Conservation (phyloP, 495 filamentous ascomycete species). For the Cercophora newfieldiana region DNA sequence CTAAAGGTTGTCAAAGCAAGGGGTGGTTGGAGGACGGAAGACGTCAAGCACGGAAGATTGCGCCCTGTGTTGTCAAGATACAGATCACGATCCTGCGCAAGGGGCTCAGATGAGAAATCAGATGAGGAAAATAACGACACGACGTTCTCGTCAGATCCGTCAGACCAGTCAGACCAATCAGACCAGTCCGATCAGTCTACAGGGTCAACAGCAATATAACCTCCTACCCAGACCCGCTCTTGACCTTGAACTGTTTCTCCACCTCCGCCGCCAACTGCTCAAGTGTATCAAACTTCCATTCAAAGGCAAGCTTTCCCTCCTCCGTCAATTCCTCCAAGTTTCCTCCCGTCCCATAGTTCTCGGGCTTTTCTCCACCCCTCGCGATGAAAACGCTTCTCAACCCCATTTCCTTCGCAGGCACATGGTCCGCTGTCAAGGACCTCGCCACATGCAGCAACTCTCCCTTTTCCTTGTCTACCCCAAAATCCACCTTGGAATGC, state of each 20-base stretch:
- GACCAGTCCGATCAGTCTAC: too few species aligned
- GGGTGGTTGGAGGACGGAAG: conserved; percentile 34
- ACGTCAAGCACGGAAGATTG: neutral
- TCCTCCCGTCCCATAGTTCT: conserved; percentile 47
- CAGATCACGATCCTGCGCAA: neutral
- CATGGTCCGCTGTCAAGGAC: conserved; percentile 71
- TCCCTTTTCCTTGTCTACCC: conserved; percentile 47
- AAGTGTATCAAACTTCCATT: conserved; percentile 59
- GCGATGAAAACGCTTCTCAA: conserved; percentile 71
- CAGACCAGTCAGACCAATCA: neutral
- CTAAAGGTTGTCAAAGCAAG: conserved; percentile 41
- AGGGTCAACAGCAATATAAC: too few species aligned
- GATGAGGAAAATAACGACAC: neutral
- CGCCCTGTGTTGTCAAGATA: neutral
- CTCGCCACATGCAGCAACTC: conserved; percentile 69
- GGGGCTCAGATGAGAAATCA: neutral
- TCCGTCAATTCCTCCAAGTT: conserved; percentile 39
- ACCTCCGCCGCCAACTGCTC: conserved; percentile 73
- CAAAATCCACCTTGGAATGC: conserved; percentile 56
- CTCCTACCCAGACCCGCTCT: conserved; percentile 11
- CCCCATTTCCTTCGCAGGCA: conserved; percentile 62
- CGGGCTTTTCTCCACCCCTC: conserved; percentile 48
- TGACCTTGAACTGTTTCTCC: conserved; percentile 48
- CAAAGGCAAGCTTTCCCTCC: conserved; percentile 44
- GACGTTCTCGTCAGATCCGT: neutral